Evolutionary conservation across 108 stramenopile species (phyloP).

Genomic region (Cylindrotheca closterium): DNA sequence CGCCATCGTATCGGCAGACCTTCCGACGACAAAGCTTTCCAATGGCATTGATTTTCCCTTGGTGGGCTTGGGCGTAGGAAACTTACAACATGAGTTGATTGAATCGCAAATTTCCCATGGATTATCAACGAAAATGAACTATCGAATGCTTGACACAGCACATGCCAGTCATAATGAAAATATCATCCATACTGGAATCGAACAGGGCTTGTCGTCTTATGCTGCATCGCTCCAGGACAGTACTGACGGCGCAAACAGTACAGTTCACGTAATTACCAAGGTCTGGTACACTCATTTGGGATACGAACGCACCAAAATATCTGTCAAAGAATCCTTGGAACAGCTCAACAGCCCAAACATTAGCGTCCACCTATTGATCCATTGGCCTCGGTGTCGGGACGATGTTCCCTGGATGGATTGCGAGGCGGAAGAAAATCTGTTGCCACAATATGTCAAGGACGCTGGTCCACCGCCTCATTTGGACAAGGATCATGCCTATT

Average conservation of each 20-base stretch:
- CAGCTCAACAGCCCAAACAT: constrained; percentile 9
- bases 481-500: constrained; percentile 73
- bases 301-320: constrained; percentile 70
- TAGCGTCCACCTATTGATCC: constrained; percentile 69
- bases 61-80: constrained; percentile 78
- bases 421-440: constrained; percentile 56
- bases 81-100: constrained; percentile 49
- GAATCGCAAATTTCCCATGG: constrained; percentile 15
- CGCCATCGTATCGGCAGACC: constrained; percentile 13
- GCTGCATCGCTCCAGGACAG: background rate
- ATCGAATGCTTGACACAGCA: constrained; percentile 65
- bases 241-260: too few relatives aligned
- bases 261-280: constrained; percentile 79
- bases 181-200: constrained; percentile 40
- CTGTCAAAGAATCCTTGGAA: constrained; percentile 33
- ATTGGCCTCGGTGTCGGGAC: constrained; percentile 85
- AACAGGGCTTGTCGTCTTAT: constrained; percentile 8
- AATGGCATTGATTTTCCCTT: constrained; percentile 56
- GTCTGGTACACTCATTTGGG: constrained; percentile 86
- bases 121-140: constrained; percentile 22
- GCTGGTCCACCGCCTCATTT: constrained; percentile 75
- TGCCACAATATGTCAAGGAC: constrained; percentile 54
- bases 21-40: constrained; percentile 25
- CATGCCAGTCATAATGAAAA: constrained; percentile 59
- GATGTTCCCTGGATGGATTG: constrained; percentile 86